phyloP scores from a whole-genome alignment of 495 filamentous ascomycete genomes.

The Ascodesmis nigricans region DNA sequence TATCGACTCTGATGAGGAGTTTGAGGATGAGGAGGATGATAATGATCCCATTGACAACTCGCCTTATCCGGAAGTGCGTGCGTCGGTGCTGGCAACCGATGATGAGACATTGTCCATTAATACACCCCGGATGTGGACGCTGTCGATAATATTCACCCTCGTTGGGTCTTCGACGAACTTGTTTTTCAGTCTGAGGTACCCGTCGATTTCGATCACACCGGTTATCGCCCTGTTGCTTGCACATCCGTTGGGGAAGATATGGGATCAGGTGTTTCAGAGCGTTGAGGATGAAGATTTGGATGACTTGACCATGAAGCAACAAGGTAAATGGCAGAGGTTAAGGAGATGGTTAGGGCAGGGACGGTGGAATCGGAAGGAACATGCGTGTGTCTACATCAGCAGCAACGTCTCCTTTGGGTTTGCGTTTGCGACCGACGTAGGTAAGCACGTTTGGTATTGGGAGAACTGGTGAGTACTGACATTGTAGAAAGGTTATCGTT shows the following conservation, averaged over 20 bases:
- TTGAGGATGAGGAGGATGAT: constrained; percentile 23
- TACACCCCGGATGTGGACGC: constrained; percentile 67
- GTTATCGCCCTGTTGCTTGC: constrained; percentile 64
- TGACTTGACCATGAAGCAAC: constrained; percentile 1
- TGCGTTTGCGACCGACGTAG: constrained; percentile 55
- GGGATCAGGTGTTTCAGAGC: constrained; percentile 38
- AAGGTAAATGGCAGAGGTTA: constrained; percentile 24
- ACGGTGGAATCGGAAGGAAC: constrained; percentile 69
- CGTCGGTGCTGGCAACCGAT: constrained; percentile 52
- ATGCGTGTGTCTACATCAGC: constrained; percentile 68
- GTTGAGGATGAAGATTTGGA: constrained; percentile 4
- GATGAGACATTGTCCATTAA: constrained; percentile 55
- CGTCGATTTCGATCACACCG: constrained; percentile 65
- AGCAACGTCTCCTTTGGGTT: constrained; percentile 85
- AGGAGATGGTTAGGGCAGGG: constrained; percentile 61
- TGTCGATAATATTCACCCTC: constrained; percentile 57
- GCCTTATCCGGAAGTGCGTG: constrained; percentile 50
- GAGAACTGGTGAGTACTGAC: neutral
- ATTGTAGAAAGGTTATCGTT: constrained; percentile 39
- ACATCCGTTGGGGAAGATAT: constrained; percentile 55
- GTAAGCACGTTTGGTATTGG: constrained; percentile 5
- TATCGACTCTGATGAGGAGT: constrained; percentile 7
- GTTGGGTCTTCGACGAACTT: constrained; percentile 64
- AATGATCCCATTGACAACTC: constrained; percentile 39
- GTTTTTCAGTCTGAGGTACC: constrained; percentile 67